These are phyloP conservation scores for Dysphania ambrosioides DNA, from an alignment of 148 eudicot species.

Conservation along the genomic window DNA sequence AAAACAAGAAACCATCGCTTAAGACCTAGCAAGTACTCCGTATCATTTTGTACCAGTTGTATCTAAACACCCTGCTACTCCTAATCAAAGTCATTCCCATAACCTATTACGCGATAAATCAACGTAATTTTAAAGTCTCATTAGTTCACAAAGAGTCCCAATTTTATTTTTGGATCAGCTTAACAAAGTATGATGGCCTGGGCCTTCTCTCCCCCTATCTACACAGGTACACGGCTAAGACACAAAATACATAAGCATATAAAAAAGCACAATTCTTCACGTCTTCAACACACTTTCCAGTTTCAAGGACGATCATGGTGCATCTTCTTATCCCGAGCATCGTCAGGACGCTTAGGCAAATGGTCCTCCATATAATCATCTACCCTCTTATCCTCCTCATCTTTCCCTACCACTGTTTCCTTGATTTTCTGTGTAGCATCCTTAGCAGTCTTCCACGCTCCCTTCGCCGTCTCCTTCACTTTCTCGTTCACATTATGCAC, in stretches of 20 bases:
- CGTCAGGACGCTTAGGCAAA: slow-evolving; percentile 33
- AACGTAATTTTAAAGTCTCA: no score
- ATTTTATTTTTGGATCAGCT: no score
- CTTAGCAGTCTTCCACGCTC: slow-evolving; percentile 38
- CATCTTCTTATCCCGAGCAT: slow-evolving; percentile 10
- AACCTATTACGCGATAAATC: no score
- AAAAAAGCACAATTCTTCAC: no score
- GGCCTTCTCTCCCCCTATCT: not conserved
- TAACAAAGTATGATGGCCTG: no score
- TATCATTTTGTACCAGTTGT: no score
- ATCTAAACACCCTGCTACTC: no score
- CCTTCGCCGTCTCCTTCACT: slow-evolving; percentile 34
- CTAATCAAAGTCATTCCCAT: no score
- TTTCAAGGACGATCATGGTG: slow-evolving; percentile 12
- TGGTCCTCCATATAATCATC: slow-evolving; percentile 52
- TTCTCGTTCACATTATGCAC: slow-evolving; percentile 27
- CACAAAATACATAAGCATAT: not conserved
- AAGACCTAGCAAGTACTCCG: no score
- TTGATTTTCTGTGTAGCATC: slow-evolving; percentile 57
- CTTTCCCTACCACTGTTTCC: slow-evolving; percentile 70
- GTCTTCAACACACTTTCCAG: not conserved
- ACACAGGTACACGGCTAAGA: no score
- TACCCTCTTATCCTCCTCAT: slow-evolving; percentile 32
- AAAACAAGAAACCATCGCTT: no score
- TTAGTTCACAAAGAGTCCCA: no score